Evolutionary conservation across 2,329 filamentous ascomycete genomes (phyloP), one percentile per base, ranked within the genome.

Genomic region (Aspergillus ochraceoroseus): DNA sequence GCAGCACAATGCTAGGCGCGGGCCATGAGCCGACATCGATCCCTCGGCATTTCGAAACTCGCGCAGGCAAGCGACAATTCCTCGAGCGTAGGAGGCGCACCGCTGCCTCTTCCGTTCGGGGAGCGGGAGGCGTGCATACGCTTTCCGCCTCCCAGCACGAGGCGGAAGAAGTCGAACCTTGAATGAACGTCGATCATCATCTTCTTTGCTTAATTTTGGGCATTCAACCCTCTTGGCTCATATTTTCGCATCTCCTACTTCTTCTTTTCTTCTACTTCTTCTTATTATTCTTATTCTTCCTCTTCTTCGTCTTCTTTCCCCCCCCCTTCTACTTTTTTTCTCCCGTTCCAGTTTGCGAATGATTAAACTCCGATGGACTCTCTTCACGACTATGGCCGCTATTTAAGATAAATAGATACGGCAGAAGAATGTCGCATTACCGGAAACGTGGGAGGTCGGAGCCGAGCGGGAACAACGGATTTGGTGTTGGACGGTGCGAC

Each of bases 1-100:
- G 85, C 49, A 82, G 77, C 52, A 85, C 83, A 40, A 89, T 94
- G 69, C 78, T 94, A 56, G 80, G 77, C 14, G 77, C 81, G 29
- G 85, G 86, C 56, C 82, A 87, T 58, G 87, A 94, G 47, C 76
- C 87, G 30, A 73, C 77, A 41, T 74, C 76, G 13, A 79, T 85
- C 17, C 85, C 86, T 15, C 82, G 87, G 39, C 88, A 95, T 66
- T 94, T 89, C 58, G 88, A 95, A 68, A 92, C 86, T 3, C 80
- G 90, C 29, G 78, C 83, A 13, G 90, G 90, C 42, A 95, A 95
- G 73, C 77, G 86, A 52, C 75, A 72, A 57, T 88, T 82, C 77
- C 73, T 74, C 40, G 81, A 85, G 41, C 61, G 60, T 4, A 43
- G 43, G 8, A 54, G 53, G 30, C 54, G 54, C 23, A 48, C 47